phyloP scores from a whole-genome alignment of 2,329 filamentous ascomycete genomes.

The Helotiales sp. region DNA sequence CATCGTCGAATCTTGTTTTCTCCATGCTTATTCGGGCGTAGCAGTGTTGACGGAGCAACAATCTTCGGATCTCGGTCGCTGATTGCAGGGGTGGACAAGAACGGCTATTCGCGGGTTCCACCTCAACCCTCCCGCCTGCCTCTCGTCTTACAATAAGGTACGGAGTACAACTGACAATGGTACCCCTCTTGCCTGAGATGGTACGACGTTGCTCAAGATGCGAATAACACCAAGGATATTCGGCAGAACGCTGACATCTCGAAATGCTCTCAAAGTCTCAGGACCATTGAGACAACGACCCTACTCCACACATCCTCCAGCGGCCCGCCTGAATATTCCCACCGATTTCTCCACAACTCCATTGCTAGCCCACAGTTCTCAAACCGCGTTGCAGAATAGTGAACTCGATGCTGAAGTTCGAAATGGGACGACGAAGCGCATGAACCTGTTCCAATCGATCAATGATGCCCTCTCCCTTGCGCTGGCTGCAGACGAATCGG shows the following conservation, averaged over 20 bases:
- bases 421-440: slow-evolving; percentile 74
- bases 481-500: slow-evolving; percentile 78
- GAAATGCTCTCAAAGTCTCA: neutral
- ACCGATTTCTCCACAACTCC: slow-evolving; percentile 84
- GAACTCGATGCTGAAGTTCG: slow-evolving; percentile 69
- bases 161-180: slow-evolving; percentile 13
- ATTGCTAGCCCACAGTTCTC: slow-evolving; percentile 77
- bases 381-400: slow-evolving; percentile 66
- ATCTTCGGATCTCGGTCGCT: neutral
- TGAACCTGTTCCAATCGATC: slow-evolving; percentile 93
- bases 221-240: slow-evolving; percentile 15
- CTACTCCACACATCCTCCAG: slow-evolving; percentile 45
- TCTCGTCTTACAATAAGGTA: neutral
- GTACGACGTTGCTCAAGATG: slow-evolving; percentile 24
- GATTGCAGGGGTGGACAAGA: too few species aligned
- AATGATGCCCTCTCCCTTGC: slow-evolving; percentile 86
- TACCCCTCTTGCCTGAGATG: slow-evolving; percentile 3
- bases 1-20: neutral
- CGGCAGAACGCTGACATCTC: slow-evolving; percentile 10
- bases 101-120: slow-evolving; percentile 4
- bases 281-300: slow-evolving; percentile 10
- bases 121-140: neutral
- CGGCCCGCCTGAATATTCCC: slow-evolving; percentile 75
- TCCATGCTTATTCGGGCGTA: neutral
- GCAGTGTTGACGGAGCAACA: neutral